A percentile compares a stretch with the other conserved stretches of the same genome.
phyloP scores from a whole-genome alignment of 2,329 filamentous ascomycete genomes.

The Botrytis tulipae region DNA sequence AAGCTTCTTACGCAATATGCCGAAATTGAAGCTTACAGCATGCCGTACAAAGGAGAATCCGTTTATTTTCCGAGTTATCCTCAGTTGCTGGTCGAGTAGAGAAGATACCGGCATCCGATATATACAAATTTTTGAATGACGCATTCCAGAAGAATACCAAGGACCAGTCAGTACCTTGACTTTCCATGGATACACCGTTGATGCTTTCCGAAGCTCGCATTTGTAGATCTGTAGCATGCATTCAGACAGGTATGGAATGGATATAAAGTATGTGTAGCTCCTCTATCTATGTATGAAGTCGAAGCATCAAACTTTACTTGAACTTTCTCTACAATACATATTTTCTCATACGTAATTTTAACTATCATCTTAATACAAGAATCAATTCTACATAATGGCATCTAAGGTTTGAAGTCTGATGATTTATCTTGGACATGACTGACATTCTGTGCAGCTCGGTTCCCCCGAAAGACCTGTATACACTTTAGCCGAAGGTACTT shows the following conservation, averaged over 20 bases:
- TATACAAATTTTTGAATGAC: neutral
- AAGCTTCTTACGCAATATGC: no score
- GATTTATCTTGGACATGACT: neutral
- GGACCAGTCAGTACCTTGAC: neutral
- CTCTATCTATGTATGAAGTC: neutral
- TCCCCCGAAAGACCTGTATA: slow-evolving; percentile 29
- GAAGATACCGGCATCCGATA: neutral
- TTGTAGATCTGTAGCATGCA: neutral
- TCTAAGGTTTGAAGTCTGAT: slow-evolving; percentile 1
- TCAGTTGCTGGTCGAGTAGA: neutral
- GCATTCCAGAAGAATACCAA: neutral
- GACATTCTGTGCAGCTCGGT: slow-evolving; percentile 2
- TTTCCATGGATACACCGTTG: neutral
- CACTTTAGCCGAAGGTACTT: slow-evolving; percentile 35
- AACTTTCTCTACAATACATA: neutral
- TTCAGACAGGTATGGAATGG: neutral
- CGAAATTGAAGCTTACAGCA: no score
- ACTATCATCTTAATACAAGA: neutral
- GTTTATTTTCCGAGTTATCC: neutral
- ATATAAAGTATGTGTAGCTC: neutral
- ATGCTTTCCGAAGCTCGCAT: neutral
- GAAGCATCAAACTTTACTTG: neutral
- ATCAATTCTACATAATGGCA: neutral
- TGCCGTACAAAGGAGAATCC: neutral
- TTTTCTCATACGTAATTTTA: neutral